A percentile compares a stretch with the other conserved stretches of the same genome.
Conservation (phyloP, 352 stramenopile species). For the Pythium insidiosum region DNA sequence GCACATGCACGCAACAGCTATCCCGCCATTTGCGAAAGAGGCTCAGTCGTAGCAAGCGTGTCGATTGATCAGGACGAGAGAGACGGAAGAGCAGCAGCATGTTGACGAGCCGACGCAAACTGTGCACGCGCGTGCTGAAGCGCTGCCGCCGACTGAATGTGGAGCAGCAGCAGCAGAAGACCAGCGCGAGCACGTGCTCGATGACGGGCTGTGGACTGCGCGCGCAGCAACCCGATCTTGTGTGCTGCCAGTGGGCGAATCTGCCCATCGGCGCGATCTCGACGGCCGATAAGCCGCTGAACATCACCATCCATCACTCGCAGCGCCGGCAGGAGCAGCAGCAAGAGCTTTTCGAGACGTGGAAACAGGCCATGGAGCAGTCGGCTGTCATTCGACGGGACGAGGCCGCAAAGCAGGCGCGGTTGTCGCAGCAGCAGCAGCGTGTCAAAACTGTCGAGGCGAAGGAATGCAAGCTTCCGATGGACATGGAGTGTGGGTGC, state of each 20-base stretch:
- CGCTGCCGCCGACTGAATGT: constrained; percentile 2
- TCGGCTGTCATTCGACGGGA: constrained; percentile 9
- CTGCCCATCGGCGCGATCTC: not conserved
- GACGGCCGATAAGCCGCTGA: not conserved
- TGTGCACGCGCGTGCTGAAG: constrained; percentile 11
- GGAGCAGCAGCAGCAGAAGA: constrained; percentile 2
- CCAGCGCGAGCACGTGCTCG: constrained; percentile 7
- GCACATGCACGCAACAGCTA: no score
- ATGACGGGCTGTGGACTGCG: not conserved
- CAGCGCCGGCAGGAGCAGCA: constrained; percentile 10
- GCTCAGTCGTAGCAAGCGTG: no score
- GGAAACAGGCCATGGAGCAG: constrained; percentile 12
- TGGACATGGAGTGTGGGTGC: constrained; percentile 21
- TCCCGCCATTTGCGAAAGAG: no score
- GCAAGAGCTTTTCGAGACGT: constrained; percentile 12
- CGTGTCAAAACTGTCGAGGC: not conserved
- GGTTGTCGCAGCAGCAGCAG: not conserved
- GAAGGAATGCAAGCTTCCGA: constrained; percentile 16
- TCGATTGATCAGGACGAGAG: no score
- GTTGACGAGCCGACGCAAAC: constrained; percentile 5
- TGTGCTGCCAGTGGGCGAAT: constrained; percentile 16
- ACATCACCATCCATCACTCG: constrained; percentile 10
- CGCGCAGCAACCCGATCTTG: constrained; percentile 3
- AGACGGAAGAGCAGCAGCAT: no score
- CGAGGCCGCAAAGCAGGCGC: not conserved